Base-by-base conservation (phyloP, 441 rosid species). In the Theobroma grandiflorum region DNA sequence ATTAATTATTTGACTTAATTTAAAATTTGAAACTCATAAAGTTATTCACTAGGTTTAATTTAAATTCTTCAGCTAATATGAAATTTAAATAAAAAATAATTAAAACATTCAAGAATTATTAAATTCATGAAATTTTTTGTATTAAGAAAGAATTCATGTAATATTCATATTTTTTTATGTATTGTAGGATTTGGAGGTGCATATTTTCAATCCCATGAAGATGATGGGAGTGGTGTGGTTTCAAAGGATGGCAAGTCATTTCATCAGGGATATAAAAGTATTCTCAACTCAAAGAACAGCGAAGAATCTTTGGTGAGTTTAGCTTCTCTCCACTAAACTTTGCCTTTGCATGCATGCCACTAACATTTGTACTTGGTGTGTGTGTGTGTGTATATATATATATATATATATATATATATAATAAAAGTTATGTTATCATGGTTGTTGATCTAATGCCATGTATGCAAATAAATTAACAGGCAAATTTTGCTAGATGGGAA, bases 401-500 rank as follows among this genome's bases (percentile, higher is more conserved):
- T 26, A 26, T 26, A 0, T 26, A 26, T 26, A 26, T 26, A 26
- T 26, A 26, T 26, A 26, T 26, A 42, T 3, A 42, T 42, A 42
- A 42, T 42, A 42, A 42, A 5, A 8, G 45, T 42, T 26, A 26
- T 26, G 31, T 26, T 26, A 42, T 45, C 2, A 68, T 68, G 15
- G 4, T 55, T n/a, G 8, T 5, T 22, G 42, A 33, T 33, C 4
- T 6, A 4, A 47, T 35, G 33, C n/a, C 20, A 49, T 2, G 33
- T 45, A 43, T 8, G 37, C 20, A 74, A 26, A 26, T 20, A 26
- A 72, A 49, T 77, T 18, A 79, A 69, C 83, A 95, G 98, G 97
- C 90, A 79, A 94, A 94, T 85, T 91, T 94, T 58, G 98, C 99
- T 1, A 90, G 87, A 84, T 95, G 98, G 99, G 99, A 95, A 82